These are phyloP conservation scores for Tylopilus rubrobrunneus DNA, from an alignment of 768 basidiomycete genomes.

Conservation along the genomic window DNA sequence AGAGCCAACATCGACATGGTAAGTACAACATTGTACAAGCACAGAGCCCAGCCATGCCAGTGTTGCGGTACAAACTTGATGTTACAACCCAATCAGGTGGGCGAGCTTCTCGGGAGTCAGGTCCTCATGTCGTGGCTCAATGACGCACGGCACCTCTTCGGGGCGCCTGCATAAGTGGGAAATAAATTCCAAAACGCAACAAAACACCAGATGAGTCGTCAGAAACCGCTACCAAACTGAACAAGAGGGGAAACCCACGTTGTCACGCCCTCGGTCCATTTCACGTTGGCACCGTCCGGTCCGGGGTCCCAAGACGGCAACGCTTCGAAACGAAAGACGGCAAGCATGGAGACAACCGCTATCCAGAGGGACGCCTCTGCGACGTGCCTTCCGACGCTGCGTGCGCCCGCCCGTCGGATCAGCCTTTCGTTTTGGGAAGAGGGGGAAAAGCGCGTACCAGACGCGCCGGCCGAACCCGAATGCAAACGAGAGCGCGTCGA, in stretches of 20 bases:
- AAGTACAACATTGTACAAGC: too few relatives aligned
- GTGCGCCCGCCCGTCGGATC: background rate
- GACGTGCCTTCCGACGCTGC: slow-evolving; percentile 42
- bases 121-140: slow-evolving; percentile 6
- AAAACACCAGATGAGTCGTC: background rate
- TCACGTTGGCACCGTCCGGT: slow-evolving; percentile 17
- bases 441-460: slow-evolving; percentile 1
- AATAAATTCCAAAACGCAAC: background rate
- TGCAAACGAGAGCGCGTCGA: slow-evolving; percentile 18
- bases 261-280: slow-evolving; percentile 19
- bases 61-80: too few relatives aligned
- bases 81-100: slow-evolving; percentile 6
- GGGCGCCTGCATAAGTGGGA: slow-evolving; percentile 7
- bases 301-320: slow-evolving; percentile 15
- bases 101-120: slow-evolving; percentile 12
- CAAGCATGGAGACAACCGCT: slow-evolving; percentile 20
- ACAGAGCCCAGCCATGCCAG: too few relatives aligned
- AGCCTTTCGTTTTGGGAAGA: background rate
- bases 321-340: slow-evolving; percentile 14
- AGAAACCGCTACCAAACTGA: background rate
- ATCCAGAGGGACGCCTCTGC: slow-evolving; percentile 37
- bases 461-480: slow-evolving; percentile 43
- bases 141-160: slow-evolving; percentile 7
- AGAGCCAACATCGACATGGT: too few relatives aligned
- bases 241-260: slow-evolving; percentile 12